A percentile compares a stretch with the other conserved stretches of the same genome.
Evolutionary conservation across 139 green algal species (phyloP).

Genomic region (Chlamydomonas sp.): DNA sequence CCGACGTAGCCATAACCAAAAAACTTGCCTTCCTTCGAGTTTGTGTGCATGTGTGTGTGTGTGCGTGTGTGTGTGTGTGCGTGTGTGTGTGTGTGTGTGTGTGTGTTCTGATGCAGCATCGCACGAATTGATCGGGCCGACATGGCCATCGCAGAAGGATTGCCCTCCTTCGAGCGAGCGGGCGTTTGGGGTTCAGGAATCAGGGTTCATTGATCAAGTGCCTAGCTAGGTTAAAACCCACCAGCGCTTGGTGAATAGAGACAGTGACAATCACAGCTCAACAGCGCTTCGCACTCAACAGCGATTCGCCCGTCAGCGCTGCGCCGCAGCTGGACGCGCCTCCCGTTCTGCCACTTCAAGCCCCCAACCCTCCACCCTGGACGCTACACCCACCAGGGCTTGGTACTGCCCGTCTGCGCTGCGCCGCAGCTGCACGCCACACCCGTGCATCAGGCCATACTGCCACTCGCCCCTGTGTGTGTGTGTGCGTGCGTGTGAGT

Average conservation of each 20-base stretch:
- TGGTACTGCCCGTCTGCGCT: slow-evolving; percentile 7
- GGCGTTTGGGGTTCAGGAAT: too few species aligned
- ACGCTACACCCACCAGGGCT: slow-evolving; percentile 2
- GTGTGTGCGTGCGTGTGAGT: slow-evolving; percentile 17
- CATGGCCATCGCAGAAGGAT: slow-evolving; percentile 56
- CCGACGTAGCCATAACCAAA: background rate
- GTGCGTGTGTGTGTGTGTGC: background rate
- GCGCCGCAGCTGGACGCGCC: slow-evolving; percentile 18
- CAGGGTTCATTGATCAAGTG: too few species aligned
- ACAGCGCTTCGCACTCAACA: too few species aligned
- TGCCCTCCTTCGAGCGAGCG: slow-evolving; percentile 36
- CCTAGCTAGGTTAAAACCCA: too few species aligned
- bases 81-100: background rate
- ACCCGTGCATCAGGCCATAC: slow-evolving; percentile 58
- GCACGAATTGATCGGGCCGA: slow-evolving; percentile 47
- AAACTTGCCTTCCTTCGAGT: background rate
- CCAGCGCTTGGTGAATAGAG: too few species aligned
- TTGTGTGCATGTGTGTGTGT: background rate
- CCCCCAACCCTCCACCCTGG: background rate
- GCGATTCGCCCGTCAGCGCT: too few species aligned
- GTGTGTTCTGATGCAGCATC: background rate
- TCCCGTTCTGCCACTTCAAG: slow-evolving; percentile 22
- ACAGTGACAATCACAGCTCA: too few species aligned
- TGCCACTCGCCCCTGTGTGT: slow-evolving; percentile 61
- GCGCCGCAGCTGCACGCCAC: slow-evolving; percentile 51